phyloP scores from a whole-genome alignment of 768 basidiomycete genomes.

The Tricholoma saponaceum region DNA sequence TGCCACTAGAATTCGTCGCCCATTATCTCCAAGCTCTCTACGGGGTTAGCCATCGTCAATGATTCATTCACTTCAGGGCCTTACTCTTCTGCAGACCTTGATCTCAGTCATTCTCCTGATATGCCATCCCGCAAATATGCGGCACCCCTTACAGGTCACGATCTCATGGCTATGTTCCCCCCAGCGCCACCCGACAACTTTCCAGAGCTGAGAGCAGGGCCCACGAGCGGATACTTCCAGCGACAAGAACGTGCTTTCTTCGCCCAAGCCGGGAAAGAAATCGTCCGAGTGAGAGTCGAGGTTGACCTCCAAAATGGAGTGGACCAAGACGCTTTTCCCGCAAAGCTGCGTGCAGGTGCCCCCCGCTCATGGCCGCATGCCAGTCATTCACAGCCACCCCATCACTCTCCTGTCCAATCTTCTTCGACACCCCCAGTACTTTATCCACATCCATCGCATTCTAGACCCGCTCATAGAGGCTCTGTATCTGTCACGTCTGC shows the following conservation, averaged over 20 bases:
- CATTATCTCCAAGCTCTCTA: conserved; percentile 60
- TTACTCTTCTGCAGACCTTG: conserved; percentile 47
- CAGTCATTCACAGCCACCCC: conserved; percentile 17
- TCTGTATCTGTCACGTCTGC: conserved; percentile 29
- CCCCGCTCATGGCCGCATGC: conserved; percentile 21
- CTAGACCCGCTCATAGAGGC: conserved; percentile 29
- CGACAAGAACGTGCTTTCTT: conserved; percentile 79
- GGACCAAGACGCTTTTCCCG: conserved; percentile 22
- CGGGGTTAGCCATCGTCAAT: conserved; percentile 39
- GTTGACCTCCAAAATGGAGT: conserved; percentile 46
- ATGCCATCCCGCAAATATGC: conserved; percentile 57
- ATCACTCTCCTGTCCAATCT: conserved; percentile 31
- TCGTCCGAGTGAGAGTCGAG: conserved; percentile 71
- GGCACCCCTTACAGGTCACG: conserved; percentile 75
- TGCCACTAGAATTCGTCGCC: conserved; percentile 41
- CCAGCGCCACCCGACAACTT: conserved; percentile 59
- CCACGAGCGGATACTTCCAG: conserved; percentile 71
- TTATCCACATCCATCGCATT: conserved; percentile 30
- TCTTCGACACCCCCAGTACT: conserved; percentile 25
- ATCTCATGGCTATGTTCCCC: conserved; percentile 84
- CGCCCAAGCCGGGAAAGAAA: conserved; percentile 73
- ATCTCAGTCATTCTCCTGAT: conserved; percentile 51
- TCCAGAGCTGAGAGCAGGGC: conserved; percentile 52
- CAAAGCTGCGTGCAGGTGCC: conserved; percentile 18
- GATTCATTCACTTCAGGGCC: not conserved